Evolutionary conservation across 202 grass and related monocot species (phyloP).

Genomic region (Digitaria exilis): DNA sequence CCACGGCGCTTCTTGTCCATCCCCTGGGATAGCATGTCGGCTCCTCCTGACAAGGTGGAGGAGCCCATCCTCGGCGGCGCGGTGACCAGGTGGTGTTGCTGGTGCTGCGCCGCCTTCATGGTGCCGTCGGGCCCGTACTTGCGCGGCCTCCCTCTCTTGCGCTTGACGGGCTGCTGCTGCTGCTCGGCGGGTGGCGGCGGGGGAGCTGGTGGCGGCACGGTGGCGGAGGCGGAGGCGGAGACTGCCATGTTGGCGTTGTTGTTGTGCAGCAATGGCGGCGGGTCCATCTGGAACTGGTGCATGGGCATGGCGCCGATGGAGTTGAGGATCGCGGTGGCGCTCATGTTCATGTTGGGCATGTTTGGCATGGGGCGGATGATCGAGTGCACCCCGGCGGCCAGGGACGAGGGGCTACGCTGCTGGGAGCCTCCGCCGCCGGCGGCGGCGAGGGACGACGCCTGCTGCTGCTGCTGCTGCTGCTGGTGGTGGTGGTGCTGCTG

Average conservation of each 20-base stretch:
- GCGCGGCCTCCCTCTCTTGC: conserved; percentile 71
- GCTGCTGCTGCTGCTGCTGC: conserved; percentile 40
- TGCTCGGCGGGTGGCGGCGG: neutral
- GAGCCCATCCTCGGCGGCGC: conserved; percentile 39
- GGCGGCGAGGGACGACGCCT: conserved; percentile 11
- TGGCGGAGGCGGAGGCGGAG: neutral
- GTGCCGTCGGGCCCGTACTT: conserved; percentile 80
- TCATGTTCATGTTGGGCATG: conserved; percentile 64
- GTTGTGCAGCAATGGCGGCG: conserved; percentile 43
- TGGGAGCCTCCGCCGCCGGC: neutral
- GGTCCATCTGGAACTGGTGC: conserved; percentile 66
- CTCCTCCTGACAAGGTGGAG: conserved; percentile 13
- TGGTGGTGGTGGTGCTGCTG: conserved; percentile 36
- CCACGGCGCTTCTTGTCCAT: conserved; percentile 67
- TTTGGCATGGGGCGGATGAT: conserved; percentile 76
- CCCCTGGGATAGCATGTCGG: conserved; percentile 14
- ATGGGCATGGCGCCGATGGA: conserved; percentile 55
- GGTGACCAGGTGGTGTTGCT: conserved; percentile 37
- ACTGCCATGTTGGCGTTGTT: neutral
- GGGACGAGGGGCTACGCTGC: conserved; percentile 43
- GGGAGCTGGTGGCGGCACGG: conserved; percentile 11
- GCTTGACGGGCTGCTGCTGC: conserved; percentile 47
- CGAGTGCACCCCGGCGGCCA: conserved; percentile 57
- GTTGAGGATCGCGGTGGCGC: conserved; percentile 56
- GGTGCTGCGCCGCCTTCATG: conserved; percentile 38